Evolutionary conservation across 306 rosid species (phyloP).

Genomic region (Casuarina cunninghamiana): DNA sequence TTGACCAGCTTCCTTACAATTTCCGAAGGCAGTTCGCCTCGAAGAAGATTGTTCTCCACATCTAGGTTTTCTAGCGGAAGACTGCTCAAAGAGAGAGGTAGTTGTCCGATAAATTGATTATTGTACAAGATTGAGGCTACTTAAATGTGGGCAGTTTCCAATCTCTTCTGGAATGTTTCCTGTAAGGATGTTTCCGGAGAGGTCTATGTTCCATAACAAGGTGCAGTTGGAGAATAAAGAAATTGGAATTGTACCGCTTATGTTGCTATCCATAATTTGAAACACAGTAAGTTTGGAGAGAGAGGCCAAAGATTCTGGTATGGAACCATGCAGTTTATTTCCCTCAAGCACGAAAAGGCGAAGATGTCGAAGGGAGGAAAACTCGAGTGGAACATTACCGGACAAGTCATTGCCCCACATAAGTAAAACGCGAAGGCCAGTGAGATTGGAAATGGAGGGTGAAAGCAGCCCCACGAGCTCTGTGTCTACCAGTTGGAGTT

Average conservation of each 20-base stretch:
- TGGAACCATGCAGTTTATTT: constrained; percentile 49
- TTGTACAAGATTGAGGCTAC: constrained; percentile 62
- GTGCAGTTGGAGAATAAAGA: constrained; percentile 64
- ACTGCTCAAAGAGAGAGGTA: constrained; percentile 50
- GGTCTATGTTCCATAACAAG: constrained; percentile 38
- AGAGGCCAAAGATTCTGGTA: constrained; percentile 52
- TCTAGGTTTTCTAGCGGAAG: constrained; percentile 41
- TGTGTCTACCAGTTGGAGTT: constrained; percentile 29
- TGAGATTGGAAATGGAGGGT: constrained; percentile 64
- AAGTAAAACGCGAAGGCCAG: constrained; percentile 50
- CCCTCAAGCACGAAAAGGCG: constrained; percentile 38
- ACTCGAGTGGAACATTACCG: constrained; percentile 49
- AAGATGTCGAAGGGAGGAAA: constrained; percentile 46
- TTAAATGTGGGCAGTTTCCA: constrained; percentile 55
- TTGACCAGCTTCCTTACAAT: constrained; percentile 33
- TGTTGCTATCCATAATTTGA: constrained; percentile 27
- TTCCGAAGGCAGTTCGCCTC: constrained; percentile 56
- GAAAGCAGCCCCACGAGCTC: constrained; percentile 54
- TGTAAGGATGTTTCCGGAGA: constrained; percentile 48
- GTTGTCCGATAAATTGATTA: constrained; percentile 55
- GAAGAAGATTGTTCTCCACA: constrained; percentile 51
- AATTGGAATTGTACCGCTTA: constrained; percentile 51
- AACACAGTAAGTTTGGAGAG: constrained; percentile 39
- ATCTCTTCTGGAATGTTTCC: constrained; percentile 61
- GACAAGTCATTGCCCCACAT: constrained; percentile 33